Conservation (phyloP, 495 filamentous ascomycete species). For the Astrocystis sublimbata region DNA sequence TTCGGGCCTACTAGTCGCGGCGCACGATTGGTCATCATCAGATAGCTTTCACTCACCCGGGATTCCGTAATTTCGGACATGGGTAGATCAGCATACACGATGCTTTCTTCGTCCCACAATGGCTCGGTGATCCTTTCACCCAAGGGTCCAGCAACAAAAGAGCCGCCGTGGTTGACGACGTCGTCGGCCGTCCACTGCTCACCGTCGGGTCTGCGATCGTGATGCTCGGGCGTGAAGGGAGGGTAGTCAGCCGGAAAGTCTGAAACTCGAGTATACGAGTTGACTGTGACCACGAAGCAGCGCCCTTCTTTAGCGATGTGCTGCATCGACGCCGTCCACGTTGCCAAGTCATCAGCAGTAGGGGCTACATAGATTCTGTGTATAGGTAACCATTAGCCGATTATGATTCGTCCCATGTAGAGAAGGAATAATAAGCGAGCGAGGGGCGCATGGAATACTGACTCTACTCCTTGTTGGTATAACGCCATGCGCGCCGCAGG, state of each 20-base stretch:
- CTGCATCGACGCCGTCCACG: slow-evolving; percentile 46
- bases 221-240: slow-evolving; percentile 41
- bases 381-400: slow-evolving; percentile 1
- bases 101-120: slow-evolving; percentile 43
- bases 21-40: too few relatives aligned
- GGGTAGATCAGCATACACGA: slow-evolving; percentile 41
- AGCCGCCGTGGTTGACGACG: slow-evolving; percentile 42
- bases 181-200: slow-evolving; percentile 38
- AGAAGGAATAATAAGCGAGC: slow-evolving; percentile 12
- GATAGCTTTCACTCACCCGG: slow-evolving; percentile 30
- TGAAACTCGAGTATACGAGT: slow-evolving; percentile 42
- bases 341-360: slow-evolving; percentile 43
- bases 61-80: slow-evolving; percentile 38
- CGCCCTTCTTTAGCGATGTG: slow-evolving; percentile 48
- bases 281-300: slow-evolving; percentile 45
- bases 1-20: too few relatives aligned
- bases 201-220: slow-evolving; percentile 40
- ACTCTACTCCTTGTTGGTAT: slow-evolving; percentile 48
- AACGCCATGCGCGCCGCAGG: slow-evolving; percentile 43
- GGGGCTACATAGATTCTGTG: slow-evolving; percentile 43
- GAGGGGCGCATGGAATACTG: too few relatives aligned
- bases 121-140: slow-evolving; percentile 41
- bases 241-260: slow-evolving; percentile 47
- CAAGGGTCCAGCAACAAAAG: slow-evolving; percentile 42
- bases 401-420: not conserved